Percentiles rank a stretch among this genome's conserved stretches.
phyloP scores from a whole-genome alignment of 345 rosid species.

The Raphanus raphanistrum region DNA sequence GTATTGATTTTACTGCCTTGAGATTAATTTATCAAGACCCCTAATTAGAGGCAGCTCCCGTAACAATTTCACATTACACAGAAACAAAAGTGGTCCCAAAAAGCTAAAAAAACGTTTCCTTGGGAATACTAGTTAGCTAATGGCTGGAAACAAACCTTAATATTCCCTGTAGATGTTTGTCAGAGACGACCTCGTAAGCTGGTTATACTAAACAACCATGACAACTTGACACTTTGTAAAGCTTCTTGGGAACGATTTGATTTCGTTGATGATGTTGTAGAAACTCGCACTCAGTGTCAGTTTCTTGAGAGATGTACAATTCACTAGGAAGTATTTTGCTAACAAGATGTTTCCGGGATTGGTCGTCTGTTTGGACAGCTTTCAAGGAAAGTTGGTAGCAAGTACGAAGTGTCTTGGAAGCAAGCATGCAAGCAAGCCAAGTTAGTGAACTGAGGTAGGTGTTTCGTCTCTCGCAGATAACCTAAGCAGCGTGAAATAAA shows the following conservation, averaged over 20 bases:
- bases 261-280: constrained; percentile 18
- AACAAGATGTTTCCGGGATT: background rate
- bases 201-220: background rate
- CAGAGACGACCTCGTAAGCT: background rate
- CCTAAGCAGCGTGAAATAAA: background rate
- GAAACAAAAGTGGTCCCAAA: background rate
- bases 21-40: background rate
- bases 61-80: background rate
- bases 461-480: background rate
- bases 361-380: background rate
- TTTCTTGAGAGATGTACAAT: constrained; percentile 19
- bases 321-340: constrained; percentile 26
- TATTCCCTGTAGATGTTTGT: background rate
- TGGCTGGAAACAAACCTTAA: background rate
- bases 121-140: background rate
- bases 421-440: background rate
- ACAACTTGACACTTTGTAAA: constrained; percentile 27
- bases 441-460: background rate
- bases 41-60: background rate
- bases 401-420: background rate
- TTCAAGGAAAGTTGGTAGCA: constrained; percentile 5
- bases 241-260: constrained; percentile 19
- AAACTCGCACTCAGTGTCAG: constrained; percentile 21
- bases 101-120: background rate
- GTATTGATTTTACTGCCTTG: background rate